A percentile compares a stretch with the other conserved stretches of the same genome.
These are phyloP conservation scores for Pythium brachiatum DNA, from an alignment of 352 stramenopile genomes.

Conservation along the genomic window DNA sequence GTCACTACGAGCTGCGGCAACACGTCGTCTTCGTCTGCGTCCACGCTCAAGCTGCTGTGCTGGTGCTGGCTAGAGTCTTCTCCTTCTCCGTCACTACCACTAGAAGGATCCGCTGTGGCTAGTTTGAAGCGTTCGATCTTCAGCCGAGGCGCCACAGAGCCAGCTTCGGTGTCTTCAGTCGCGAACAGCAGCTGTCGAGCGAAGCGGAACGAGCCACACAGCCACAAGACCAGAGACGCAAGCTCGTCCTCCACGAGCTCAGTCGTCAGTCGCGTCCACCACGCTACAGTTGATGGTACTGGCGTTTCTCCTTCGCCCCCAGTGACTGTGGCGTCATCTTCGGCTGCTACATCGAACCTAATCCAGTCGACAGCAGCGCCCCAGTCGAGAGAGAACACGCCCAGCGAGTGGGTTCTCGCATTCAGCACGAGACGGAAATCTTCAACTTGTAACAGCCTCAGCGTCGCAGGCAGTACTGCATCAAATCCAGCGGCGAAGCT, in stretches of 20 bases:
- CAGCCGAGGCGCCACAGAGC: not conserved
- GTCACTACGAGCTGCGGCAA: conserved; percentile 33
- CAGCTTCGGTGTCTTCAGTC: conserved; percentile 1
- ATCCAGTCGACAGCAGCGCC: conserved; percentile 15
- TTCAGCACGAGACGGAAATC: conserved; percentile 63
- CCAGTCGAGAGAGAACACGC: conserved; percentile 13
- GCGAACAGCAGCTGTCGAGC: conserved; percentile 48
- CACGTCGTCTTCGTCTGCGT: conserved; percentile 4
- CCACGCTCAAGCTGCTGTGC: too few relatives aligned
- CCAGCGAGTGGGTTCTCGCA: not conserved
- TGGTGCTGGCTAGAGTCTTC: not conserved
- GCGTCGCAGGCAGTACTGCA: conserved; percentile 45
- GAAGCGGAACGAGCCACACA: conserved; percentile 43
- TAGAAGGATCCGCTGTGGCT: not conserved
- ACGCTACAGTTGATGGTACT: conserved; percentile 16
- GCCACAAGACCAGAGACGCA: conserved; percentile 51
- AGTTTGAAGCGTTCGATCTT: conserved; percentile 4
- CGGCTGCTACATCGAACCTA: conserved; percentile 15
- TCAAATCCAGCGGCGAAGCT: conserved; percentile 59
- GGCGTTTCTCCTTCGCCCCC: not conserved
- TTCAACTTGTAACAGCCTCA: conserved; percentile 43
- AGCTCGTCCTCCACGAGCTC: conserved; percentile 65
- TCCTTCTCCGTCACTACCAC: not conserved
- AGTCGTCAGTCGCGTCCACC: conserved; percentile 44
- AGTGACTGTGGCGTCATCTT: conserved; percentile 3